phyloP scores from a whole-genome alignment of 1,284 basidiomycete genomes.

The Exsudoporus floridanus region DNA sequence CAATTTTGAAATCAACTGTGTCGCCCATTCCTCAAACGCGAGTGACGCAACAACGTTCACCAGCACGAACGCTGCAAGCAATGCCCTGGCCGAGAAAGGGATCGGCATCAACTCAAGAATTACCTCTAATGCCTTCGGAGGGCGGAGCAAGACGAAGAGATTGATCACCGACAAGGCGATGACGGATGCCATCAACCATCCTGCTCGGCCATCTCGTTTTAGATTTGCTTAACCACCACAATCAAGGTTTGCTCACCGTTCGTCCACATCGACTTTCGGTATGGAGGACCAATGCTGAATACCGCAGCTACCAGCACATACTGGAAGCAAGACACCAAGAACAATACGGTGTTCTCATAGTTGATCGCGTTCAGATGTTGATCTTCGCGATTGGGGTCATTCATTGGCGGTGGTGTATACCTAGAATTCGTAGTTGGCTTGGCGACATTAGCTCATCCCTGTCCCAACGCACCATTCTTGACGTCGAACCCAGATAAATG shows the following conservation, averaged over 20 bases:
- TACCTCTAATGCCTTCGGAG: conserved; percentile 59
- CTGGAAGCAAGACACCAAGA: conserved; percentile 96
- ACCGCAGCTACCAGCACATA: conserved; percentile 96
- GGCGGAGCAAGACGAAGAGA: conserved; percentile 70
- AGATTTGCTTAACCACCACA: background rate
- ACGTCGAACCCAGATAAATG: conserved; percentile 83
- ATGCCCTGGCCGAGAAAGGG: conserved; percentile 67
- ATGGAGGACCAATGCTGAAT: conserved; percentile 97
- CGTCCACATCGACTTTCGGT: conserved; percentile 92
- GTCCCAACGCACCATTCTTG: conserved; percentile 69
- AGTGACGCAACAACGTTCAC: conserved; percentile 77
- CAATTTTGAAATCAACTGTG: conserved; percentile 56
- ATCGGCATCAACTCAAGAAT: conserved; percentile 81
- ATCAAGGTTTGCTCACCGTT: conserved; percentile 63
- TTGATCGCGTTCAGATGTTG: conserved; percentile 88
- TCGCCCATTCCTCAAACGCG: conserved; percentile 79
- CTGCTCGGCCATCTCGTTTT: conserved; percentile 41
- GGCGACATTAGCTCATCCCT: background rate
- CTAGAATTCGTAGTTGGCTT: conserved; percentile 30
- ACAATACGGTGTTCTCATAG: conserved; percentile 91
- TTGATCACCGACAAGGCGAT: conserved; percentile 69
- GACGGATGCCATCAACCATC: conserved; percentile 77
- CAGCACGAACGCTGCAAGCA: conserved; percentile 69
- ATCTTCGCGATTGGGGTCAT: conserved; percentile 56
- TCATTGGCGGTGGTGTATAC: conserved; percentile 60